Percentiles rank a stretch among this genome's conserved stretches.
These are phyloP conservation scores for Kondoa malvinella DNA, from an alignment of 768 basidiomycete species.

Conservation along the genomic window DNA sequence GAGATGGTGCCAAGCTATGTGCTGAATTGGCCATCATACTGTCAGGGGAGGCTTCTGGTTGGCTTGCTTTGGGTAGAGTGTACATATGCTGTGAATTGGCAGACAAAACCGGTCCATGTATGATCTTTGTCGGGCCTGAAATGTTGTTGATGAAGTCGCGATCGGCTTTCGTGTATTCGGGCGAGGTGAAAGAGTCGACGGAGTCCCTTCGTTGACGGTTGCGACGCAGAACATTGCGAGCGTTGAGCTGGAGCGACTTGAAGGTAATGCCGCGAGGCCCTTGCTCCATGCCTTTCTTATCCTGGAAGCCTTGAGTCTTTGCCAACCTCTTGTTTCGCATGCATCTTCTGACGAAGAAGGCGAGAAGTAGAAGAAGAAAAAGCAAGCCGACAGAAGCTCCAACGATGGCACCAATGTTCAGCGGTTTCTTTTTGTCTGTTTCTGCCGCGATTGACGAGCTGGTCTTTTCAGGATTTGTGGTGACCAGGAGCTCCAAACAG, in stretches of 20 bases:
- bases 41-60: too few relatives aligned
- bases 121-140: background rate
- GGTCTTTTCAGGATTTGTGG: constrained; percentile 4
- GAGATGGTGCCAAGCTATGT: background rate
- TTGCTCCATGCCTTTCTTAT: background rate
- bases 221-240: background rate
- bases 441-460: background rate
- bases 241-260: background rate
- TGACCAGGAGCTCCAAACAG: constrained; percentile 20
- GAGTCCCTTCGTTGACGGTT: background rate
- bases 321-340: background rate
- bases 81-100: too few relatives aligned
- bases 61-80: too few relatives aligned
- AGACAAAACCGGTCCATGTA: background rate
- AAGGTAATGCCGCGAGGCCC: background rate
- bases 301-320: constrained; percentile 5
- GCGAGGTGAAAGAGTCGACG: background rate
- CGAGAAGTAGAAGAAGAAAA: background rate
- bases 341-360: background rate
- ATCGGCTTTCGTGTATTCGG: background rate
- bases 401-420: background rate
- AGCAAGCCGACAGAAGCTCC: background rate
- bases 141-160: background rate
- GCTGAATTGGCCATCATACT: background rate
- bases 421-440: background rate